These are phyloP conservation scores for Zoysia japonica DNA, from an alignment of 176 grass and related monocot genomes.

Conservation along the genomic window DNA sequence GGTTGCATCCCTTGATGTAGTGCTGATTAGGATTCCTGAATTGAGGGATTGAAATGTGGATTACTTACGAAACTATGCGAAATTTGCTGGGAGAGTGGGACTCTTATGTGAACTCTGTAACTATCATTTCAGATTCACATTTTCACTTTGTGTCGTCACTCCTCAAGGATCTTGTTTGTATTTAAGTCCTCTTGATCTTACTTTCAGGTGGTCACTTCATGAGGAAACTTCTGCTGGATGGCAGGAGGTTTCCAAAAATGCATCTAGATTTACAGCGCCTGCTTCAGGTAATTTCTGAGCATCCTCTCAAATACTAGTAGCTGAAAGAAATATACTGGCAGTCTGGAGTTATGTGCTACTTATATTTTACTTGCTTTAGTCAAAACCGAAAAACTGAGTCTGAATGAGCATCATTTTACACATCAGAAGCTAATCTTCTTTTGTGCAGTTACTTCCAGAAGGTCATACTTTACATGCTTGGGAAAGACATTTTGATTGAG, in stretches of 20 bases:
- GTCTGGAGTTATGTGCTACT: background rate
- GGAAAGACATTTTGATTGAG: background rate
- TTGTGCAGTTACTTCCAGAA: background rate
- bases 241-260: constrained; percentile 88
- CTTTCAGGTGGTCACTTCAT: constrained; percentile 76
- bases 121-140: background rate
- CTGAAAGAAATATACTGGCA: background rate
- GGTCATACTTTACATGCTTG: background rate
- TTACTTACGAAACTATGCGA: background rate
- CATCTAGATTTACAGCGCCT: constrained; percentile 92
- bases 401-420: background rate
- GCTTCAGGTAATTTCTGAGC: constrained; percentile 64
- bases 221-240: constrained; percentile 89
- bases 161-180: background rate
- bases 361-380: background rate
- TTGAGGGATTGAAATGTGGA: background rate
- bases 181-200: constrained; percentile 19
- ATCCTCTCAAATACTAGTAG: background rate
- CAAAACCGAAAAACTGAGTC: background rate
- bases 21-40: background rate
- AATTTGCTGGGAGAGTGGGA: constrained; percentile 23
- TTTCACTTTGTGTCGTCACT: background rate
- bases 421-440: background rate
- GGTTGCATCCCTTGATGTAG: constrained; percentile 1
- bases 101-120: background rate